phyloP scores from a whole-genome alignment of 768 basidiomycete genomes.

The Tricholoma sp. region DNA sequence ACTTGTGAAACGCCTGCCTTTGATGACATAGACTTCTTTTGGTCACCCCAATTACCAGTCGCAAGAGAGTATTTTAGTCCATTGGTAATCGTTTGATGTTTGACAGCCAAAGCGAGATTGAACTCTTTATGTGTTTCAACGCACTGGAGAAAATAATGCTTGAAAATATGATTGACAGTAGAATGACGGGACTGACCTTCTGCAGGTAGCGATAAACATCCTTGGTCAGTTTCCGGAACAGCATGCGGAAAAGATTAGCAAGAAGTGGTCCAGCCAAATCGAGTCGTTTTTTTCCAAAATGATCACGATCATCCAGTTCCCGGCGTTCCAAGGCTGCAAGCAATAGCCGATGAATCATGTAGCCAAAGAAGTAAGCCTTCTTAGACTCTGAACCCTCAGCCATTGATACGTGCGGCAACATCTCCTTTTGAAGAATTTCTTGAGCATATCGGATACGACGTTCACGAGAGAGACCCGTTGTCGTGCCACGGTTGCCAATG shows the following conservation, averaged over 20 bases:
- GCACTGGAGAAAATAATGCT: constrained; percentile 51
- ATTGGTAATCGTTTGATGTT: constrained; percentile 96
- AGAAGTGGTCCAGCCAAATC: constrained; percentile 94
- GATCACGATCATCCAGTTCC: constrained; percentile 98
- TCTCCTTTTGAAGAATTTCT: constrained; percentile 97
- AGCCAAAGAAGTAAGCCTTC: constrained; percentile 99
- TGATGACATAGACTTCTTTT: constrained; percentile 96
- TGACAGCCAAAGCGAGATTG: constrained; percentile 85
- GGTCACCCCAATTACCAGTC: constrained; percentile 99
- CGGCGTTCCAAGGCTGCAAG: constrained; percentile 91
- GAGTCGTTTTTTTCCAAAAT: constrained; percentile 97
- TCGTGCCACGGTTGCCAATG: constrained; percentile 96
- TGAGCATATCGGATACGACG: constrained; percentile 94
- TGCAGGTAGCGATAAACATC: constrained; percentile 97
- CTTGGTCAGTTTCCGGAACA: constrained; percentile 94
- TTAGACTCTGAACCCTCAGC: constrained; percentile 93
- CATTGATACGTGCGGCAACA: constrained; percentile 97
- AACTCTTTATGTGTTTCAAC: constrained; percentile 97
- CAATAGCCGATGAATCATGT: constrained; percentile 96
- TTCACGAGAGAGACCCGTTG: constrained; percentile 86
- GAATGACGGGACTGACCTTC: constrained; percentile 53
- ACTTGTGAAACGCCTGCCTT: constrained; percentile 99
- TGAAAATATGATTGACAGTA: constrained; percentile 4
- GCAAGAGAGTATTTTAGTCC: constrained; percentile 97
- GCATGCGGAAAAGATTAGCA: constrained; percentile 96